phyloP scores from a whole-genome alignment of 129 eudicot genomes.

The Centella asiatica region DNA sequence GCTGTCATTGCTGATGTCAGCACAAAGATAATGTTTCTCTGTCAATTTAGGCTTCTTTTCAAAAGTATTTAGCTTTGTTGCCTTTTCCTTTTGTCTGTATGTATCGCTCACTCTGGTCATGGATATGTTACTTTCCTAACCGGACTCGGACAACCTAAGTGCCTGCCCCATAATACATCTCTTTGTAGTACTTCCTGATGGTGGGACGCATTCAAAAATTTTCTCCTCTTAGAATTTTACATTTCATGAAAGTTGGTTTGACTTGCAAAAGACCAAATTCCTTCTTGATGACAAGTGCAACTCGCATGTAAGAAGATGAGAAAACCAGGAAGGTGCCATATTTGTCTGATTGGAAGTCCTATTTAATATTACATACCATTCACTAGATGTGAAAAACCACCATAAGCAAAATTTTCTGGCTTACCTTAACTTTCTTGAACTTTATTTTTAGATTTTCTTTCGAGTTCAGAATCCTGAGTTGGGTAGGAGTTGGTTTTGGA shows the following conservation, averaged over 20 bases:
- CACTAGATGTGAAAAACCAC: not conserved
- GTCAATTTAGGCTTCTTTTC: not conserved
- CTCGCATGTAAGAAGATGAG: no score
- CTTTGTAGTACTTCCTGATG: no score
- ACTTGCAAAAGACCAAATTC: not conserved
- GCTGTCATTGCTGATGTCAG: not conserved
- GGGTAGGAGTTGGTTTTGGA: not conserved
- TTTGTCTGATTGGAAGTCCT: no score
- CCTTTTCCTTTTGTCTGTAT: not conserved
- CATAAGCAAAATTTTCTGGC: not conserved
- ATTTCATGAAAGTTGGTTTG: not conserved
- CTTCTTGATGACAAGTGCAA: no score
- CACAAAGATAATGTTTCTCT: not conserved
- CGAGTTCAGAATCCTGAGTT: not conserved
- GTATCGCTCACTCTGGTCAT: not conserved
- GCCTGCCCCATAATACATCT: not conserved
- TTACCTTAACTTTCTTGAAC: not conserved
- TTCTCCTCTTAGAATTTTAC: not conserved
- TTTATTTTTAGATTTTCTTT: not conserved
- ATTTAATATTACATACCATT: no score
- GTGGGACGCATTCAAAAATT: no score
- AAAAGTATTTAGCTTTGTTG: no score
- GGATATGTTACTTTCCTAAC: not conserved
- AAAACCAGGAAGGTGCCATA: no score
- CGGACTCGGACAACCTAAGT: no score